A percentile compares a stretch with the other conserved stretches of the same genome.
phyloP scores from a whole-genome alignment of 352 stramenopile genomes.

The Pythium scleroteichum region DNA sequence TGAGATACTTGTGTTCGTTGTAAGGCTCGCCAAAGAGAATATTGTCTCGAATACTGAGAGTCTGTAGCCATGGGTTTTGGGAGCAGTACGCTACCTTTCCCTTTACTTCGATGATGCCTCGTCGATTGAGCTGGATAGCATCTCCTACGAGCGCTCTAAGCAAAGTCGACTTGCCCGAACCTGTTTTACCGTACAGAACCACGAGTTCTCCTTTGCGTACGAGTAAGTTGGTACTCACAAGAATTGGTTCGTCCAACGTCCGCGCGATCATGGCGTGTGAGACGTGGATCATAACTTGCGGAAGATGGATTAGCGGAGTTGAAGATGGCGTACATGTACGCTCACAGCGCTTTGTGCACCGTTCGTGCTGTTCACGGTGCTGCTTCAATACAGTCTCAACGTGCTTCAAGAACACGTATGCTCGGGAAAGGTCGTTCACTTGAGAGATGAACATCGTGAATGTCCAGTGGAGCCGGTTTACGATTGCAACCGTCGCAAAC shows the following conservation, averaged over 20 bases:
- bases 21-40: slow-evolving; percentile 84
- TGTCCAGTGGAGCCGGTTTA: slow-evolving; percentile 23
- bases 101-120: slow-evolving; percentile 28
- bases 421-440: slow-evolving; percentile 15
- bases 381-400: slow-evolving; percentile 9
- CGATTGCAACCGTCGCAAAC: slow-evolving; percentile 26
- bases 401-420: slow-evolving; percentile 17
- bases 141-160: slow-evolving; percentile 26
- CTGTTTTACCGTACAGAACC: slow-evolving; percentile 32
- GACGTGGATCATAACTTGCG: slow-evolving; percentile 21
- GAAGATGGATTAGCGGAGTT: slow-evolving; percentile 9
- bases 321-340: slow-evolving; percentile 10
- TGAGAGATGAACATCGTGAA: slow-evolving; percentile 22
- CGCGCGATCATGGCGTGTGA: slow-evolving; percentile 21
- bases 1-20: slow-evolving; percentile 36
- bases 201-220: slow-evolving; percentile 31
- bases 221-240: slow-evolving; percentile 19
- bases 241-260: slow-evolving; percentile 17
- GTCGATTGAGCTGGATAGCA: slow-evolving; percentile 22
- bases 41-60: slow-evolving; percentile 90
- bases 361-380: slow-evolving; percentile 5
- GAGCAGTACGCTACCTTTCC: slow-evolving; percentile 50
- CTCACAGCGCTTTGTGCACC: slow-evolving; percentile 4
- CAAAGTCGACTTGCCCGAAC: slow-evolving; percentile 37
- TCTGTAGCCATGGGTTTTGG: slow-evolving; percentile 91